Conservation (phyloP, 2,329 filamentous ascomycete species). For the Pezicula carpinea region DNA sequence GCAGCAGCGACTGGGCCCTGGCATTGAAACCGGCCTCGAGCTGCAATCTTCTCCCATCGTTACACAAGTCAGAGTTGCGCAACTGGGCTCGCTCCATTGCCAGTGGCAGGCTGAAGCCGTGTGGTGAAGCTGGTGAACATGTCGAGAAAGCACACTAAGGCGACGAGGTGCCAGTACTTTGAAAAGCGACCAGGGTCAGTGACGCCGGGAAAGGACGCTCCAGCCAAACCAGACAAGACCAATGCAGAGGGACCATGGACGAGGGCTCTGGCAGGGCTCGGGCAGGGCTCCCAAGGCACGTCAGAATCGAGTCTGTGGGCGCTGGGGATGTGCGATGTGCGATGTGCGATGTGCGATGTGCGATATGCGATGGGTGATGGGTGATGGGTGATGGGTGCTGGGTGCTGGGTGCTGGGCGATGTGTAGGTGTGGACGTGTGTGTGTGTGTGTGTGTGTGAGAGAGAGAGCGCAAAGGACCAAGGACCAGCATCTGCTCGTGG, state of each 20-base stretch:
- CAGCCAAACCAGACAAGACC: slow-evolving; percentile 18
- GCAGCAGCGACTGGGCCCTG: slow-evolving; percentile 14
- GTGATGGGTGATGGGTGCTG: too few relatives aligned
- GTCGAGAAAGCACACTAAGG: slow-evolving; percentile 14
- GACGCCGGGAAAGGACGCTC: too few relatives aligned
- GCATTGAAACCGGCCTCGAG: slow-evolving; percentile 21
- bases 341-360: too few relatives aligned
- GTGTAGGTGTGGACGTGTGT: too few relatives aligned
- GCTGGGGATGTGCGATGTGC: too few relatives aligned
- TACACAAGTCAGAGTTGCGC: slow-evolving; percentile 6
- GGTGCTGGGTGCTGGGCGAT: too few relatives aligned
- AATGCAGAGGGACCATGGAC: slow-evolving; percentile 16
- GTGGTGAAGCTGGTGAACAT: slow-evolving; percentile 5
- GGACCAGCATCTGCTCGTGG: too few relatives aligned
- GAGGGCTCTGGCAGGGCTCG: too few relatives aligned
- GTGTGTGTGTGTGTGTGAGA: too few relatives aligned
- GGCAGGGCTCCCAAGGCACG: slow-evolving; percentile 11
- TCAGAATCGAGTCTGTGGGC: slow-evolving; percentile 18
- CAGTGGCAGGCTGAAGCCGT: slow-evolving; percentile 9
- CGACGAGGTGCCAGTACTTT: slow-evolving; percentile 22
- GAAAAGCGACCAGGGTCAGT: slow-evolving; percentile 22
- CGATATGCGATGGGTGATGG: too few relatives aligned
- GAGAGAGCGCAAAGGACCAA: too few relatives aligned
- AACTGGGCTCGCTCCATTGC: slow-evolving; percentile 8
- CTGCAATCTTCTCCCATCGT: slow-evolving; percentile 14